These are phyloP conservation scores for Misopates orontium DNA, from an alignment of 257 asterid species.

Conservation along the genomic window DNA sequence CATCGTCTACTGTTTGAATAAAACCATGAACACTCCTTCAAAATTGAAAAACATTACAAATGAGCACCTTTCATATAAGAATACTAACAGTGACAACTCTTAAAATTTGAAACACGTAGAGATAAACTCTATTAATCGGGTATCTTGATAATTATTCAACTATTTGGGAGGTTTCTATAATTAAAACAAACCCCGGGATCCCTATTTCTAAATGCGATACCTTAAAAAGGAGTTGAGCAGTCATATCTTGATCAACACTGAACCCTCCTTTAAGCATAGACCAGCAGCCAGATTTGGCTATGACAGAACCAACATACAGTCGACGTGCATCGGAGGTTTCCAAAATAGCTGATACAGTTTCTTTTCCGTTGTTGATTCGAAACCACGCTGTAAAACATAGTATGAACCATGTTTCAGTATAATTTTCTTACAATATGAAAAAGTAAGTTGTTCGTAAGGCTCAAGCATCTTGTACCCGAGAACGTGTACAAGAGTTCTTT, in stretches of 20 bases:
- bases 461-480: slow-evolving; percentile 35
- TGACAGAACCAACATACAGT: slow-evolving; percentile 38
- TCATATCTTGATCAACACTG: slow-evolving; percentile 26
- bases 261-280: slow-evolving; percentile 61
- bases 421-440: background rate
- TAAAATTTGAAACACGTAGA: too few relatives aligned
- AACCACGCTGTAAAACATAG: slow-evolving; percentile 47
- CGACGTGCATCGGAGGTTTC: background rate
- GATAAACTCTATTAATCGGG: too few relatives aligned
- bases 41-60: too few relatives aligned
- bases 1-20: too few relatives aligned
- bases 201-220: too few relatives aligned
- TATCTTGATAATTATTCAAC: too few relatives aligned
- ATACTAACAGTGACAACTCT: too few relatives aligned
- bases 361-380: slow-evolving; percentile 38
- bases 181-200: too few relatives aligned
- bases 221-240: slow-evolving; percentile 31
- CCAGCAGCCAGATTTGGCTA: slow-evolving; percentile 58
- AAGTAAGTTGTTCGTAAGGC: background rate
- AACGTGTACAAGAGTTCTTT: slow-evolving; percentile 37
- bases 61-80: too few relatives aligned
- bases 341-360: slow-evolving; percentile 33
- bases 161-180: too few relatives aligned
- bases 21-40: too few relatives aligned
- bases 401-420: background rate